Base-by-base conservation (phyloP, 2,329 filamentous ascomycete genomes). In the Hansfordia pulvinata region DNA sequence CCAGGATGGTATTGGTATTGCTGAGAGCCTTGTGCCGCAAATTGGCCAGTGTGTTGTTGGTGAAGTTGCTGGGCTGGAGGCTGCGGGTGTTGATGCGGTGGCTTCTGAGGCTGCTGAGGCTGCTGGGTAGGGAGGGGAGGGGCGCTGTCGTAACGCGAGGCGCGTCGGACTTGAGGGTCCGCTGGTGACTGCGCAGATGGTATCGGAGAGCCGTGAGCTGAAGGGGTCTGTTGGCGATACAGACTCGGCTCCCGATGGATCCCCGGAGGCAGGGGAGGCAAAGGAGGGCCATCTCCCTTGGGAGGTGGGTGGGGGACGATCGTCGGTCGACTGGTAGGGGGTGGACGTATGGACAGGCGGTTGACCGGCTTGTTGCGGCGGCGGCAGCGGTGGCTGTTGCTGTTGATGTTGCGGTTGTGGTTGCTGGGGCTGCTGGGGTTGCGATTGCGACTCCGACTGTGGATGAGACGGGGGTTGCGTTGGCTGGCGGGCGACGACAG, bases 401-500 rank as follows among this genome's bases (percentile, higher is more conserved):
- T 46, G 45, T 19, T 46, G 7, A 8, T 17, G 42, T 9, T 52
- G 39, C 35, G 52, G 46, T 31, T 56, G 56, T 38, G 62, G 58
- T 41, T 65, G 29, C 22, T 24, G 34, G 15, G 24, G 13, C 30
- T 24, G 17, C 11, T 37, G 32, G 10, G 23, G 20, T 31, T 56
- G 56, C 37, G 62, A 58, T 42, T 65, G 26, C 9, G 6, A 5
- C 10, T 17, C 8, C 9, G 7, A 4, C 7, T 24, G 23, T 4
- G 15, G 9, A 4, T 24, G 23, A n/a, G 23, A 14, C 7, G 6
- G 15, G 14, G 14, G 14, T n/a, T 24, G 23, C 7, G 13, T n/a
- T n/a, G n/a, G 64, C 36, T 74, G 74, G 38, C 74, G 76, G 18
- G 85, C 74, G 33, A 90, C 74, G 4, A 96, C 82, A 0, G 90